These are phyloP conservation scores for Sugiyamaella mastotermitis DNA, from an alignment of 805 yeast genomes.

Conservation along the genomic window DNA sequence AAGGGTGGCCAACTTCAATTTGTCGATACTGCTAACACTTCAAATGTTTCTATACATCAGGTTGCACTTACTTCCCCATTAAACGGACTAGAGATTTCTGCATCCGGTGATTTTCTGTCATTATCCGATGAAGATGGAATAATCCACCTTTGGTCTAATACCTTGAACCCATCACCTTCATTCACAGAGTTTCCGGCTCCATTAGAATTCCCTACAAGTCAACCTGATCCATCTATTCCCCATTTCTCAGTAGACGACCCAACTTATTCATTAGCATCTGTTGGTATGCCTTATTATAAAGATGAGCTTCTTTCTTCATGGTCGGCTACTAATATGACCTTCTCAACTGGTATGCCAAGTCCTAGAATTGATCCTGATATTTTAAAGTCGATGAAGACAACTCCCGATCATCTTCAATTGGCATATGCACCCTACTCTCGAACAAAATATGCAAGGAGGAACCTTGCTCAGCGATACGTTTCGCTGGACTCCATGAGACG, in stretches of 20 bases:
- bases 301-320: slow-evolving; percentile 74
- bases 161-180: slow-evolving; percentile 38
- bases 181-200: slow-evolving; percentile 52
- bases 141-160: slow-evolving; percentile 61
- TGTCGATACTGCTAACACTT: slow-evolving; percentile 77
- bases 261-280: slow-evolving; percentile 41
- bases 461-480: slow-evolving; percentile 32
- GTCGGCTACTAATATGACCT: slow-evolving; percentile 44
- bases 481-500: slow-evolving; percentile 23
- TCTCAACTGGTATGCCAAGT: slow-evolving; percentile 59
- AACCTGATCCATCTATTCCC: slow-evolving; percentile 15
- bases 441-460: slow-evolving; percentile 51
- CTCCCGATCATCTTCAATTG: slow-evolving; percentile 31
- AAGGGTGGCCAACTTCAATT: slow-evolving; percentile 78
- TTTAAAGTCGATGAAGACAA: slow-evolving; percentile 31
- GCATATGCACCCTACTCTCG: slow-evolving; percentile 47
- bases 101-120: slow-evolving; percentile 72
- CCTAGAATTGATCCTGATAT: slow-evolving; percentile 45
- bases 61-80: slow-evolving; percentile 48
- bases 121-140: slow-evolving; percentile 59
- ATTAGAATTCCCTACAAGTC: slow-evolving; percentile 30
- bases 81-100: slow-evolving; percentile 48
- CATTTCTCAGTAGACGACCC: slow-evolving; percentile 35
- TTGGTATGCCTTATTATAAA: slow-evolving; percentile 86
- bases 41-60: slow-evolving; percentile 58